Evolutionary conservation across 176 grass and related monocot genomes (phyloP).

Genomic region (Aegilops longissima): DNA sequence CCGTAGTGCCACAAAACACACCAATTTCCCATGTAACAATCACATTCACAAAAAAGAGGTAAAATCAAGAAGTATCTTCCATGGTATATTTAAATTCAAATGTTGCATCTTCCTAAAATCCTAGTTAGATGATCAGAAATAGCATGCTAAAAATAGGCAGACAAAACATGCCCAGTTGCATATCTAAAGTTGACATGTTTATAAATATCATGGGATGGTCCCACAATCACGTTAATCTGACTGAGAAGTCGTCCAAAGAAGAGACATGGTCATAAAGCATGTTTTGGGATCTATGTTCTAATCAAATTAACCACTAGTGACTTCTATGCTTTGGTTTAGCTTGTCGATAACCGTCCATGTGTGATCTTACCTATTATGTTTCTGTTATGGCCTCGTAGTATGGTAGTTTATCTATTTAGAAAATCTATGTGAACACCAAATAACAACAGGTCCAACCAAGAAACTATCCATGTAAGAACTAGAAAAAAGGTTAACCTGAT

Average conservation of each 20-base stretch:
- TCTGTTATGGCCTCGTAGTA: background rate
- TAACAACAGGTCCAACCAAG: constrained; percentile 19
- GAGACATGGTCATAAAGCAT: background rate
- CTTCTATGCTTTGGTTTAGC: constrained; percentile 7
- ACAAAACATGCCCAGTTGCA: background rate
- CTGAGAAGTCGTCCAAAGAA: background rate
- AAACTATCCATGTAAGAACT: constrained; percentile 4
- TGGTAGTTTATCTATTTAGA: background rate
- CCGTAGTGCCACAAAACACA: background rate
- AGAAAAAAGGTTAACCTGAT: constrained; percentile 41
- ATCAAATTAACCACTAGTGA: constrained; percentile 5
- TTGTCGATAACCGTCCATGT: background rate
- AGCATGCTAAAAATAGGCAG: constrained; percentile 3
- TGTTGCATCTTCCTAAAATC: background rate
- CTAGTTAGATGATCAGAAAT: background rate
- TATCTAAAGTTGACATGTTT: background rate
- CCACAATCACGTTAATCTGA: background rate
- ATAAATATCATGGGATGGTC: background rate
- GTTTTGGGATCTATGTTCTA: constrained; percentile 16
- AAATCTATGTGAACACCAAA: background rate
- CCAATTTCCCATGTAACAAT: background rate
- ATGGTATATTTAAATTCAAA: background rate
- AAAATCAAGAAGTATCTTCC: constrained; percentile 2
- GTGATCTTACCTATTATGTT: background rate
- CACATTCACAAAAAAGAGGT: background rate